Conservation (phyloP, 208 protist species). For the Leishmania arabica region DNA sequence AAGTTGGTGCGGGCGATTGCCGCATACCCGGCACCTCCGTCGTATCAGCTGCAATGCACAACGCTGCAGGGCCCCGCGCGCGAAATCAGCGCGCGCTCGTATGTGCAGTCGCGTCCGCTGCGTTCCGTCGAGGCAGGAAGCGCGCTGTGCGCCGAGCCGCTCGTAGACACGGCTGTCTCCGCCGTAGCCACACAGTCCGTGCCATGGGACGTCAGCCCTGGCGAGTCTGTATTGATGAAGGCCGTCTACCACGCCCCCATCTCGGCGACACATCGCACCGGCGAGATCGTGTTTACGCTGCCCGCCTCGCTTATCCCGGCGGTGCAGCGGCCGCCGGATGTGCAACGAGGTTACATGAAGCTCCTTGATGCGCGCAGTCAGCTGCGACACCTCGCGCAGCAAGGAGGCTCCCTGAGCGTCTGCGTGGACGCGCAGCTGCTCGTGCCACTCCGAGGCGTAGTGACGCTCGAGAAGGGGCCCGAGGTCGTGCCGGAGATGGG, state of each 20-base stretch:
- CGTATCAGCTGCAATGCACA: constrained; percentile 53
- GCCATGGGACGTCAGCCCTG: constrained; percentile 65
- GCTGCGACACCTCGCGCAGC: constrained; percentile 1
- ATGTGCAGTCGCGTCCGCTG: constrained; percentile 12
- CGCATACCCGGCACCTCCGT: constrained; percentile 55
- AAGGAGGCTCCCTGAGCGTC: constrained; percentile 29
- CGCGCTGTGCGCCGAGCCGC: constrained; percentile 21
- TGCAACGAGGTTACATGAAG: constrained; percentile 50
- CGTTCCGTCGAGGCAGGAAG: constrained; percentile 19
- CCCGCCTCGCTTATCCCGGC: constrained; percentile 58
- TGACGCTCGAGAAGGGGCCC: constrained; percentile 37
- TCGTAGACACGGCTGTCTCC: constrained; percentile 21
- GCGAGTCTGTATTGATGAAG: constrained; percentile 39
- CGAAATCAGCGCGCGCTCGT: constrained; percentile 5
- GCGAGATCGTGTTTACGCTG: constrained; percentile 44
- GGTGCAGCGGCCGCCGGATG: constrained; percentile 33
- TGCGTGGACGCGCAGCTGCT: constrained; percentile 39
- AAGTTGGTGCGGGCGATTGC: constrained; percentile 48
- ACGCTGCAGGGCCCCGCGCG: constrained; percentile 21
- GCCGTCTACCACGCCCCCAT: constrained; percentile 65
- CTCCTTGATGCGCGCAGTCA: constrained; percentile 24
- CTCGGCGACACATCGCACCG: constrained; percentile 16
- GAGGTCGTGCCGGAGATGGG: constrained; percentile 4
- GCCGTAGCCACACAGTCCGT: constrained; percentile 58
- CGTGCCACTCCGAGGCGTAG: constrained; percentile 50